Evolutionary conservation across 2,329 filamentous ascomycete genomes (phyloP).

Genomic region (Pestalotiopsis sp.): DNA sequence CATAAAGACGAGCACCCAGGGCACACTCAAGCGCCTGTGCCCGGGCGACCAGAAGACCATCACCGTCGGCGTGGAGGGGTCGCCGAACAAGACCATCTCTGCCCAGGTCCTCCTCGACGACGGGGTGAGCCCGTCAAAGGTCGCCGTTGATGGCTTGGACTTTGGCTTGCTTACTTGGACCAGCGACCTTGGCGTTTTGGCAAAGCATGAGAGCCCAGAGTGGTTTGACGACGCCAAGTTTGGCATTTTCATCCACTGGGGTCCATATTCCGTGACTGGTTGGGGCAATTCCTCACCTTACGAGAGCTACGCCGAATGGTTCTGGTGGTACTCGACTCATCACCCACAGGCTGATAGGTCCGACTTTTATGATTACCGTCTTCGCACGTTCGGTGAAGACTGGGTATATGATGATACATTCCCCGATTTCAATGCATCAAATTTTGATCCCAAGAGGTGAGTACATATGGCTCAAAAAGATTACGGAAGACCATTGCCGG

Average conservation of each 20-base stretch:
- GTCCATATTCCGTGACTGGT: conserved; percentile 46
- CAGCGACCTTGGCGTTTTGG: conserved; percentile 30
- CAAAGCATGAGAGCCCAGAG: conserved; percentile 41
- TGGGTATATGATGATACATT: conserved; percentile 57
- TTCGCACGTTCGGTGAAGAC: conserved; percentile 48
- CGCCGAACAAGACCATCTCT: conserved; percentile 21
- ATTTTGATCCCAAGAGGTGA: conserved; percentile 47
- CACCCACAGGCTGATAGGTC: conserved; percentile 40
- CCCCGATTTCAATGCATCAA: conserved; percentile 48
- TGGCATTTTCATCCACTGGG: conserved; percentile 62
- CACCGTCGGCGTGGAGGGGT: conserved; percentile 33
- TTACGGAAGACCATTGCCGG: background rate
- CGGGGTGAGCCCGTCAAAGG: conserved; percentile 16
- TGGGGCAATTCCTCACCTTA: conserved; percentile 45
- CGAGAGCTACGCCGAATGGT: conserved; percentile 43
- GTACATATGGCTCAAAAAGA: conserved; percentile 39
- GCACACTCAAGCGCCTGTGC: conserved; percentile 35
- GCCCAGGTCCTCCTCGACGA: conserved; percentile 19
- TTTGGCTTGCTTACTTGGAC: conserved; percentile 35
- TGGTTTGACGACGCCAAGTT: conserved; percentile 58
- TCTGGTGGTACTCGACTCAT: conserved; percentile 50
- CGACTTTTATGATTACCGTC: conserved; percentile 45
- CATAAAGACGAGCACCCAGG: conserved; percentile 44
- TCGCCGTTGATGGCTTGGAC: conserved; percentile 23
- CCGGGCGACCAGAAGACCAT: conserved; percentile 42